phyloP scores from a whole-genome alignment of 179 eudicot genomes.

The Silene vulgaris region DNA sequence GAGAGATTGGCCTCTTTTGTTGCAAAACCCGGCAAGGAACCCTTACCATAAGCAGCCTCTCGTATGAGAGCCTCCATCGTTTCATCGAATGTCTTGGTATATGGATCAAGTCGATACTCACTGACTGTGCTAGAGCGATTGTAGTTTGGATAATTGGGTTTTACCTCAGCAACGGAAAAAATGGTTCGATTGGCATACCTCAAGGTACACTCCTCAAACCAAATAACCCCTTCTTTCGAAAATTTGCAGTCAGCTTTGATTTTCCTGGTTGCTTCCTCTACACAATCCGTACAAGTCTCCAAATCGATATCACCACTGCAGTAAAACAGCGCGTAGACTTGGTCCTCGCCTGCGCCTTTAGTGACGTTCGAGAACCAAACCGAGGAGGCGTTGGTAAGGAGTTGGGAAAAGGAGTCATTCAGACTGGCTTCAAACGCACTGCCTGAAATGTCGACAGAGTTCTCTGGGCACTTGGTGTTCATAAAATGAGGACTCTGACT shows the following conservation, averaged over 20 bases:
- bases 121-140: constrained; percentile 3
- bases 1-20: constrained; percentile 7
- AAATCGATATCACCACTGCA: constrained; percentile 14
- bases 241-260: neutral
- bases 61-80: constrained; percentile 12
- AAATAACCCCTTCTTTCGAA: constrained; percentile 14
- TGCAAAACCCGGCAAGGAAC: constrained; percentile 9
- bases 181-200: constrained; percentile 16
- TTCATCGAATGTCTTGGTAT: neutral
- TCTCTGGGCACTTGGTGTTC: neutral
- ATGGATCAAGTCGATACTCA: constrained; percentile 6
- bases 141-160: neutral
- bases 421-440: constrained; percentile 14
- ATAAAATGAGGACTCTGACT: neutral
- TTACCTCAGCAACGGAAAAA: neutral
- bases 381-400: neutral
- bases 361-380: neutral
- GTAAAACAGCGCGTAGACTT: constrained; percentile 14
- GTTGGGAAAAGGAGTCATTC: constrained; percentile 11
- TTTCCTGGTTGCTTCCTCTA: constrained; percentile 7
- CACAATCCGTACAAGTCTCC: constrained; percentile 1
- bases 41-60: constrained; percentile 6
- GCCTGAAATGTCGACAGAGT: neutral
- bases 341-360: neutral
- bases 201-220: constrained; percentile 18